Evolutionary conservation across 768 basidiomycete species (phyloP).

Genomic region (Hygrocybe coccinea): DNA sequence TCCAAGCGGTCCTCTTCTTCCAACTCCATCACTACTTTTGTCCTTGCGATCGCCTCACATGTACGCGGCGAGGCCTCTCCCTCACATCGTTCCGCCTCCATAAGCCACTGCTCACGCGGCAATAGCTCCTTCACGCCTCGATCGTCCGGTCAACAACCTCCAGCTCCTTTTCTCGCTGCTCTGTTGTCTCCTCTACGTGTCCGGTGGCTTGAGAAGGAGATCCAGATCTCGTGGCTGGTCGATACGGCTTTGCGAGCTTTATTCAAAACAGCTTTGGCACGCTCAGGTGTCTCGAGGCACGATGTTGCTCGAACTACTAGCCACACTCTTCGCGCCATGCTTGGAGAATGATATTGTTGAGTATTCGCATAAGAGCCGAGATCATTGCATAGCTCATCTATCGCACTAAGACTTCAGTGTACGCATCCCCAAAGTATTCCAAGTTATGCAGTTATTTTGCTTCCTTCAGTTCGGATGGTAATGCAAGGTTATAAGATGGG

Average conservation of each 20-base stretch:
- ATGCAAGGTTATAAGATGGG: too few species aligned
- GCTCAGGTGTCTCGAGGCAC: constrained; percentile 88
- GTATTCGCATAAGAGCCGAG: too few species aligned
- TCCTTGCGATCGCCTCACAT: constrained; percentile 92
- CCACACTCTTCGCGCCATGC: too few species aligned
- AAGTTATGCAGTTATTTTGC: too few species aligned
- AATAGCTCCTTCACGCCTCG: constrained; percentile 79
- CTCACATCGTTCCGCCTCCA: constrained; percentile 92
- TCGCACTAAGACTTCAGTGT: too few species aligned
- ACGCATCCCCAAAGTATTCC: too few species aligned
- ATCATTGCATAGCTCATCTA: too few species aligned
- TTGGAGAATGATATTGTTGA: too few species aligned
- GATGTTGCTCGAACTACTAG: too few species aligned
- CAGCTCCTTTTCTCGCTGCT: constrained; percentile 58
- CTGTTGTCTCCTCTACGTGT: constrained; percentile 37
- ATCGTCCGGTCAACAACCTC: constrained; percentile 84
- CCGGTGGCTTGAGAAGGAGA: constrained; percentile 68
- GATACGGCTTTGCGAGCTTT: constrained; percentile 92
- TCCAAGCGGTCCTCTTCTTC: constrained; percentile 91
- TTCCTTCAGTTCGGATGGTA: too few species aligned
- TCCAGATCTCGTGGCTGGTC: constrained; percentile 98
- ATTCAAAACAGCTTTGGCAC: constrained; percentile 90
- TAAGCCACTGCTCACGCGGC: constrained; percentile 90
- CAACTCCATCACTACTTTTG: constrained; percentile 86
- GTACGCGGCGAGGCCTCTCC: constrained; percentile 78